Conservation (phyloP, 1,284 basidiomycete species). For the Ustilago hordei region DNA sequence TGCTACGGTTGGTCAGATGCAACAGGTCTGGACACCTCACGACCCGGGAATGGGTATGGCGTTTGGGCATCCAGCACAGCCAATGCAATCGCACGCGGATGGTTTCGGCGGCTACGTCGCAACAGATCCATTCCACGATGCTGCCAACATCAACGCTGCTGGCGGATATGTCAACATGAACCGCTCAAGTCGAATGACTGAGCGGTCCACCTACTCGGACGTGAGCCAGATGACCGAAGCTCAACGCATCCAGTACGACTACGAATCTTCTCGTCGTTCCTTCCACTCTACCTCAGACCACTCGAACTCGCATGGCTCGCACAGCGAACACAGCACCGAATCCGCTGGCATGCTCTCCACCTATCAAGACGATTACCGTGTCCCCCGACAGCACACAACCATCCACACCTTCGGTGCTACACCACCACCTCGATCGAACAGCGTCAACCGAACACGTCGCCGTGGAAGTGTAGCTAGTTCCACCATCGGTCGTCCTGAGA, state of each 20-base stretch:
- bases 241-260: constrained; percentile 57
- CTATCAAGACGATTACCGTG: constrained; percentile 44
- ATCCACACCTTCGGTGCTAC: constrained; percentile 28
- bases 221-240: constrained; percentile 53
- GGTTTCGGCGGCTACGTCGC: constrained; percentile 38
- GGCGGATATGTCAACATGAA: constrained; percentile 48
- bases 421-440: constrained; percentile 3
- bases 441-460: constrained; percentile 10
- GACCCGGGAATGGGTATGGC: constrained; percentile 25
- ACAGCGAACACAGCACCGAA: constrained; percentile 25
- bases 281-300: constrained; percentile 32
- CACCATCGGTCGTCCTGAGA: constrained; percentile 51
- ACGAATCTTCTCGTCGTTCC: constrained; percentile 49
- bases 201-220: constrained; percentile 46
- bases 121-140: constrained; percentile 39
- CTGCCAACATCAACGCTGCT: constrained; percentile 8
- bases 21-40: constrained; percentile 33
- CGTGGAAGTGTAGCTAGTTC: constrained; percentile 48
- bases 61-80: constrained; percentile 4
- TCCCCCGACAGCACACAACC: constrained; percentile 36
- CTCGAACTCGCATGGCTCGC: constrained; percentile 28
- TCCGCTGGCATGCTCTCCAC: constrained; percentile 30
- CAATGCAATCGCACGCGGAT: constrained; percentile 13
- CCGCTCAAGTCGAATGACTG: constrained; percentile 53
- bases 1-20: constrained; percentile 25